Evolutionary conservation across 495 filamentous ascomycete species (phyloP).

Genomic region (Aspergillus taichungensis): DNA sequence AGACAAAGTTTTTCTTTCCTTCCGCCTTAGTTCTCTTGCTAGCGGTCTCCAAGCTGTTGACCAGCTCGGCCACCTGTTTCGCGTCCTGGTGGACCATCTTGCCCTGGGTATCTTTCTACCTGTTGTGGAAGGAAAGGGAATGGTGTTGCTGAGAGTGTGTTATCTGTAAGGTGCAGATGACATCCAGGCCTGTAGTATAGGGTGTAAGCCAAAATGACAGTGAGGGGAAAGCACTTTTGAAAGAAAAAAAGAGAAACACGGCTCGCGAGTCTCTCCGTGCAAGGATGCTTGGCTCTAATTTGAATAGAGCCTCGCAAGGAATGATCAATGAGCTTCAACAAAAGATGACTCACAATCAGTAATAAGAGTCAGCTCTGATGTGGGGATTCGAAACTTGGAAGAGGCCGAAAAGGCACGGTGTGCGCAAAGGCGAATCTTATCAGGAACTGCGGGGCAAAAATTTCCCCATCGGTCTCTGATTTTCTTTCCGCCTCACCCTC

Average conservation of each 20-base stretch:
- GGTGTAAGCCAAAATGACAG: no score
- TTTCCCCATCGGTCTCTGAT: not conserved
- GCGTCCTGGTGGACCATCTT: conserved; percentile 51
- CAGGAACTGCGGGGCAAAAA: conserved; percentile 8
- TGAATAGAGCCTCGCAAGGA: no score
- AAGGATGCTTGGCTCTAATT: no score
- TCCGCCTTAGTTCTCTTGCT: conserved; percentile 36
- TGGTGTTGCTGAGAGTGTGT: not conserved
- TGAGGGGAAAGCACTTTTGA: no score
- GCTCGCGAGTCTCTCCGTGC: no score
- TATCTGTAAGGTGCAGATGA: no score
- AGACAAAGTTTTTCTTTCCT: conserved; percentile 45
- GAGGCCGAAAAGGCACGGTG: no score
- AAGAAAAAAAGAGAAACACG: no score
- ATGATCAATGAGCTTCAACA: not conserved
- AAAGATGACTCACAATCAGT: not conserved
- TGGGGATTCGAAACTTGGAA: not conserved
- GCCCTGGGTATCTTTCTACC: not conserved
- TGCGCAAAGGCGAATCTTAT: conserved; percentile 5
- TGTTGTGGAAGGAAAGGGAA: not conserved
- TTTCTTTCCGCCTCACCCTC: conserved; percentile 4
- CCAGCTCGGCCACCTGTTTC: conserved; percentile 49
- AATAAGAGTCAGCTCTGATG: not conserved
- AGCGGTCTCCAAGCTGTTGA: conserved; percentile 46
- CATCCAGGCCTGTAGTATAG: no score